Evolutionary conservation across 768 basidiomycete genomes (phyloP).

Genomic region (Dioszegia hungarica): DNA sequence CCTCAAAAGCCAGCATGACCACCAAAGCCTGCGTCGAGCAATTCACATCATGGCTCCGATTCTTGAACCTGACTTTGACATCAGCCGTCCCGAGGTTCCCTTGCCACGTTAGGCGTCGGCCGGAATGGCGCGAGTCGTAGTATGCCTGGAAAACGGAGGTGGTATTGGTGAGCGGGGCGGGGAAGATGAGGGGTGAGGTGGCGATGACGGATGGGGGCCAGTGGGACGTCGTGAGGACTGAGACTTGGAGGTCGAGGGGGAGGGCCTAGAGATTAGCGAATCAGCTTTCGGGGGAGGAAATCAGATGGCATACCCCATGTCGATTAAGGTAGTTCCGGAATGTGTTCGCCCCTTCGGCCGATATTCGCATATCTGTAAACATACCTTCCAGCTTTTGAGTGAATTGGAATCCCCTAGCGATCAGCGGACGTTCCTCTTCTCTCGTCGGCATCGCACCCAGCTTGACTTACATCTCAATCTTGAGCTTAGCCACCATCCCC

Average conservation of each 20-base stretch:
- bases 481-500: conserved; percentile 93
- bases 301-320: conserved; percentile 56
- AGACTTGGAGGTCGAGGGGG: conserved; percentile 75
- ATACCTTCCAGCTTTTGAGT: conserved; percentile 97
- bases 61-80: conserved; percentile 73
- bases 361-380: conserved; percentile 95
- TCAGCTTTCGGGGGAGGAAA: neutral
- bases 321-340: conserved; percentile 61
- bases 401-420: conserved; percentile 74
- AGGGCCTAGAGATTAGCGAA: conserved; percentile 56
- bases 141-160: conserved; percentile 79
- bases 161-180: conserved; percentile 60
- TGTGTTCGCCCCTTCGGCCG: conserved; percentile 60
- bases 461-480: conserved; percentile 64
- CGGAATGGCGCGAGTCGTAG: conserved; percentile 83
- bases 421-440: neutral
- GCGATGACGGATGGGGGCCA: conserved; percentile 77
- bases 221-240: conserved; percentile 90
- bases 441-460: neutral
- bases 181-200: conserved; percentile 59
- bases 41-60: conserved; percentile 78
- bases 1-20: conserved; percentile 81
- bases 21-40: conserved; percentile 84
- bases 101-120: conserved; percentile 87
- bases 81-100: conserved; percentile 85